Base-by-base conservation (phyloP, 1,284 basidiomycete genomes). In the Pyrrhoderma noxium region DNA sequence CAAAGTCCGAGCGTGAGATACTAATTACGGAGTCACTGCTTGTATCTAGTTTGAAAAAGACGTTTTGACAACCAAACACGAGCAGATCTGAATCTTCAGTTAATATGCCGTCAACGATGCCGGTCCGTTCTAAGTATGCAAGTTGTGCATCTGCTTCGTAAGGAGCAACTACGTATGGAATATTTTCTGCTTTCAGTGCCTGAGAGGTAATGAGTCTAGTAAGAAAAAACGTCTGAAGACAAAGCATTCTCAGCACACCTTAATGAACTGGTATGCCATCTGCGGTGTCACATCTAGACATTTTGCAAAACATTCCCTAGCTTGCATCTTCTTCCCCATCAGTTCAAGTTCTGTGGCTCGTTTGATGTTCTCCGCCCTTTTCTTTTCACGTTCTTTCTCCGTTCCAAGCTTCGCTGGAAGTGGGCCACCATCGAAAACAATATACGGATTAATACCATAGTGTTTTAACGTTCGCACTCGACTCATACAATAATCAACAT, bases 91-190 rank as follows among this genome's bases (percentile, higher is more conserved):
- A 98, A 70, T 99, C 96, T 68, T 99, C 96, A 1, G 96, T 98
- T 60, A 99, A 80, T 64, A 99, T 87, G 2, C 85, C 96, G 64
- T 96, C 86, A 47, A 96, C 91, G 45, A 90, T 63, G 11, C 91
- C 89, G 40, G 74, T 68, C 42, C 80, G 80, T 64, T 99, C 96
- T 44, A 99, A 76, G 67, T 86, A 98, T 49, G 92, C 89, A 53
- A 99, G 79, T 67, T 99, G 96, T 0, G 96, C 93, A 64, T 99
- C 96, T 0, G 96, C 96, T 72, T 99, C 96, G 67, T 99, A 99
- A 0, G 96, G 96, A 3, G 96, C 96, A 3, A 99, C 96, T 22
- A 99, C 74, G 64, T 96, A 98, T 21, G 78, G 66, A 13, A 96
- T 77, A 19, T 70, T 70, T 63, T 94, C 91, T 4, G 85, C 87